These are phyloP conservation scores for Gelatoporia subvermispora DNA, from an alignment of 768 basidiomycete genomes.

Conservation along the genomic window DNA sequence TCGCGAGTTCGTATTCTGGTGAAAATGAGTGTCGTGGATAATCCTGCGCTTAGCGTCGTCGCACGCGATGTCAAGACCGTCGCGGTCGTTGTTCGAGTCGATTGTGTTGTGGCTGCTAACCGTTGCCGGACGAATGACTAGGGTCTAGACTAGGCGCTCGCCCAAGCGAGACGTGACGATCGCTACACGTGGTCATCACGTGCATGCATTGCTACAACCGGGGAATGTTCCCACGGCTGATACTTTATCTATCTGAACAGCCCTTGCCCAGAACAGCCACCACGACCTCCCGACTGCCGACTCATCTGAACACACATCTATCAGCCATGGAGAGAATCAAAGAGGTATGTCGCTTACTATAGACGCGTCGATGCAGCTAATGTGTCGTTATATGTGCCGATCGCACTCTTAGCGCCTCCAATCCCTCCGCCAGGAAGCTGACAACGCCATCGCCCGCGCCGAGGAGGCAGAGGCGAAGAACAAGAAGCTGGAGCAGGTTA, in stretches of 20 bases:
- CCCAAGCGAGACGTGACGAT: neutral
- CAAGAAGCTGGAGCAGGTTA: conserved; percentile 68
- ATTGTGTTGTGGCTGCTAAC: conserved; percentile 5
- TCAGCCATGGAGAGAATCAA: conserved; percentile 43
- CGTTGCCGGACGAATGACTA: neutral
- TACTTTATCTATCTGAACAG: conserved; percentile 19
- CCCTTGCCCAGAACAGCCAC: conserved; percentile 21
- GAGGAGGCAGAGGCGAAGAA: conserved; percentile 82
- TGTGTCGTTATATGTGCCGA: neutral
- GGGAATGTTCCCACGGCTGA: conserved; percentile 31
- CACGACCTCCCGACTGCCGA: conserved; percentile 7
- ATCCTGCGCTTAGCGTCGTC: neutral
- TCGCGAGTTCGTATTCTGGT: conserved; percentile 20
- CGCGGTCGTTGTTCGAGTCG: neutral
- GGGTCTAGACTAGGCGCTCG: neutral
- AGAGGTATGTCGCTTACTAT: conserved; percentile 28
- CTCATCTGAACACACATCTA: conserved; percentile 14
- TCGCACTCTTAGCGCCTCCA: conserved; percentile 56
- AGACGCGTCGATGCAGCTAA: conserved; percentile 1
- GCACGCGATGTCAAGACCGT: neutral
- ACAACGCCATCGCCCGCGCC: conserved; percentile 73
- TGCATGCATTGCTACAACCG: conserved; percentile 6
- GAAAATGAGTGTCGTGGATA: neutral
- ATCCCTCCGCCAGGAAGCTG: conserved; percentile 79
- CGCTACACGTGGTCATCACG: conserved; percentile 5